Base-by-base conservation (phyloP, 495 filamentous ascomycete species). In the Tetracladium setigerum region DNA sequence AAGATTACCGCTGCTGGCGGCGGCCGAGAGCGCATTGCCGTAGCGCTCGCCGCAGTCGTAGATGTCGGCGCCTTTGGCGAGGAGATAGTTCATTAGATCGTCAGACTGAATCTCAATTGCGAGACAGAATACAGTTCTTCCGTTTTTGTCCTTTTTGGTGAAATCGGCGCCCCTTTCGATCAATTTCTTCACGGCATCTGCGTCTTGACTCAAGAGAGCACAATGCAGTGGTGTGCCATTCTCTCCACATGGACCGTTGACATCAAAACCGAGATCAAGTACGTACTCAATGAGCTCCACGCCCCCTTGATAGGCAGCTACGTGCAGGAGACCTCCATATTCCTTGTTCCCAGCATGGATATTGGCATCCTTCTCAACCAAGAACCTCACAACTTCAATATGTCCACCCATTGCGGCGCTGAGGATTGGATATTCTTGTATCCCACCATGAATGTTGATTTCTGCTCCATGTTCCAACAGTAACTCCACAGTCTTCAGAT, bases 381-480 rank as follows among this genome's bases (percentile, higher is more conserved):
- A 41, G 46, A 32, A 31, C 27, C 46, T n/a, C 15, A 53, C 24
- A 13, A 40, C 37, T 13, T 46, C 41, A 12, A 30, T 22, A 37
- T 56, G 38, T 30, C 53, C 53, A 6, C 36, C 35, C 13, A 40
- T 49, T 18, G 52, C 53, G 3, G 57, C 57, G 5, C n/a, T 22
- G 17, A 31, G 41, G 5, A 44, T 10, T 12, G 41, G n/a, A 4
- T 22, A 31, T n/a, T 22, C 4, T 9, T 30, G 5, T 8, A n/a
- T 15, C 4, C 4, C 9, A 15, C 18, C 18, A 5, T 5, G n/a
- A 14, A 30, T 15, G 12, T 56, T 42, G 9, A 62, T 33, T 41
- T 55, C 34, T 11, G 61, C 57, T 15, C 60, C 60, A 27, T 46
- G 38, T 8, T 44, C 47, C 0, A 61, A 22, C 4, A 62, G 46